phyloP scores from a whole-genome alignment of 106 monocot species.

The Dioscorea dumetorum region DNA sequence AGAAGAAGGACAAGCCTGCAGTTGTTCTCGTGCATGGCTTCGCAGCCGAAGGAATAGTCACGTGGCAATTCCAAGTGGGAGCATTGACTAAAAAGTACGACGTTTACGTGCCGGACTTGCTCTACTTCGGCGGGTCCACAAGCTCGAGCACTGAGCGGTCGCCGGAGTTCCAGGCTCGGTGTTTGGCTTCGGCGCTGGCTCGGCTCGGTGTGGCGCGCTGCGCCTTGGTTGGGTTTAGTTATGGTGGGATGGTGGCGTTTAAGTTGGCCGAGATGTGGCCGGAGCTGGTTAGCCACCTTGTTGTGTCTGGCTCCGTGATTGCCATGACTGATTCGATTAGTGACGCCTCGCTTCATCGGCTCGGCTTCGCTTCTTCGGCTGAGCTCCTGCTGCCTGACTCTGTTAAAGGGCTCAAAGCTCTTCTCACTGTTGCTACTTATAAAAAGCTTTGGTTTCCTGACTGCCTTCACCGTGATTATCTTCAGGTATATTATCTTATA shows the following conservation, averaged over 20 bases:
- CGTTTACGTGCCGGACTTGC: conserved; percentile 82
- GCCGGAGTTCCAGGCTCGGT: conserved; percentile 72
- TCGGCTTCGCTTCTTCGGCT: conserved; percentile 49
- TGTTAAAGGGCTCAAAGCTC: conserved; percentile 51
- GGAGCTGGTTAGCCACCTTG: conserved; percentile 47
- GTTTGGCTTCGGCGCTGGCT: conserved; percentile 45
- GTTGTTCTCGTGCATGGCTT: conserved; percentile 90
- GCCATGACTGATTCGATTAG: conserved; percentile 68
- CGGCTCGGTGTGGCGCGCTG: conserved; percentile 49
- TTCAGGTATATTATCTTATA: conserved; percentile 13
- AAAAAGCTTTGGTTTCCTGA: conserved; percentile 60
- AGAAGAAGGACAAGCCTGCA: conserved; percentile 44
- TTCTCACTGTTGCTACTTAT: conserved; percentile 34
- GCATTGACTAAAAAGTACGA: conserved; percentile 30
- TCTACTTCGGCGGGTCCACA: conserved; percentile 73
- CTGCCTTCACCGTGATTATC: conserved; percentile 41
- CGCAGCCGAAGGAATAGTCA: conserved; percentile 76
- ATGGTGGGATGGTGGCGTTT: conserved; percentile 92
- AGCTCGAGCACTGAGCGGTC: conserved; percentile 42
- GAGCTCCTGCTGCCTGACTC: conserved; percentile 61
- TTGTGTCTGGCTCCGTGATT: conserved; percentile 60
- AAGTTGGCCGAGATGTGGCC: conserved; percentile 68
- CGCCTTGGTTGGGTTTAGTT: conserved; percentile 90
- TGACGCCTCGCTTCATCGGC: conserved; percentile 21
- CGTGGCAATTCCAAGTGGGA: conserved; percentile 83